A percentile compares a stretch with the other conserved stretches of the same genome.
These are phyloP conservation scores for Umbellularia californica DNA, from an alignment of 164 flowering plant genomes.

Conservation along the genomic window DNA sequence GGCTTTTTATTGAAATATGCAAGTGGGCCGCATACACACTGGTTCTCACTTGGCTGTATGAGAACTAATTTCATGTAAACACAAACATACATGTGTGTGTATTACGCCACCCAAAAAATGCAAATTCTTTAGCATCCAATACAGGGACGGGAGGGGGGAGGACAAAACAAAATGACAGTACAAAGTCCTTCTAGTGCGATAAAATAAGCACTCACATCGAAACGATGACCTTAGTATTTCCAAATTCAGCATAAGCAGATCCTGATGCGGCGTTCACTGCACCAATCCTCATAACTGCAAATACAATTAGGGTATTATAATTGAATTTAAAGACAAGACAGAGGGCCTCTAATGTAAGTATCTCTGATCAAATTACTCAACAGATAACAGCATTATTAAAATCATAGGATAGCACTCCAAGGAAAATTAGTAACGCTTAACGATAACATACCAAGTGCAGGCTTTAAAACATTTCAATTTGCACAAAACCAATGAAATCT, in stretches of 20 bases:
- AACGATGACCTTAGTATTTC: constrained; percentile 91
- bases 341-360: not conserved
- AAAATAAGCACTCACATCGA: constrained; percentile 70
- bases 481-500: not conserved
- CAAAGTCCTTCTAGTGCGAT: not conserved
- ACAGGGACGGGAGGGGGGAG: no score
- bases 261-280: constrained; percentile 91
- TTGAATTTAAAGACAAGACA: not conserved
- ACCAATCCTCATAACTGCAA: constrained; percentile 80
- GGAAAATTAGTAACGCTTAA: no score
- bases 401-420: not conserved
- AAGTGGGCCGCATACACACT: no score
- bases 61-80: no score
- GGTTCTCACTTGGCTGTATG: no score
- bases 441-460: not conserved
- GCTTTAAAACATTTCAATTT: not conserved
- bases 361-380: not conserved
- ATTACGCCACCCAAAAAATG: not conserved
- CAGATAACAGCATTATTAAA: not conserved
- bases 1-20: no score
- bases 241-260: constrained; percentile 95
- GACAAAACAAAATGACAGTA: not conserved
- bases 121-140: not conserved
- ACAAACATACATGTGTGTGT: no score
- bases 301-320: not conserved